Conservation (phyloP, 2,329 filamentous ascomycete species). For the Massarina eburnea region DNA sequence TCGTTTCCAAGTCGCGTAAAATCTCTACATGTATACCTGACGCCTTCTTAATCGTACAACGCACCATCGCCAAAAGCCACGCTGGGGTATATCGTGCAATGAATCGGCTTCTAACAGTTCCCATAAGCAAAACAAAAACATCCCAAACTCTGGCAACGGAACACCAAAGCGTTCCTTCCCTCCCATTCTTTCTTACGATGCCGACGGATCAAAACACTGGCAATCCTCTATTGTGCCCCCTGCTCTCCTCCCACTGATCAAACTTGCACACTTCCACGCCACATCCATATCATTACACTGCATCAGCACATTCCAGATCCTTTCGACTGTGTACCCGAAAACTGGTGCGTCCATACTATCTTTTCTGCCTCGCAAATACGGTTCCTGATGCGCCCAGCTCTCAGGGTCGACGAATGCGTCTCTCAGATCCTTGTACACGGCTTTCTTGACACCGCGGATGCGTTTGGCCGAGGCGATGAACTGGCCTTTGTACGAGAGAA, state of each 20-base stretch:
- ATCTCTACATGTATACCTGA: too few relatives aligned
- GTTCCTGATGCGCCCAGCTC: slow-evolving; percentile 25
- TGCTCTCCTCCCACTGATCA: slow-evolving; percentile 20
- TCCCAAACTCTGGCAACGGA: neutral
- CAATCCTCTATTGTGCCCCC: slow-evolving; percentile 22
- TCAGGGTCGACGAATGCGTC: slow-evolving; percentile 17
- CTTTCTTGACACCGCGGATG: slow-evolving; percentile 38
- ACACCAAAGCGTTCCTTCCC: neutral
- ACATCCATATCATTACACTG: slow-evolving; percentile 23
- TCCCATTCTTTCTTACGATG: neutral
- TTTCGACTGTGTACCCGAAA: slow-evolving; percentile 26
- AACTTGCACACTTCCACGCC: slow-evolving; percentile 23
- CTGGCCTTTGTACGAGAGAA: slow-evolving; percentile 49
- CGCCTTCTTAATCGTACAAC: too few relatives aligned
- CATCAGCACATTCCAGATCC: slow-evolving; percentile 25
- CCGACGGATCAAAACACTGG: slow-evolving; percentile 21
- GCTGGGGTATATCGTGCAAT: too few relatives aligned
- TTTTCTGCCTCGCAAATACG: slow-evolving; percentile 14
- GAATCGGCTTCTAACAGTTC: too few relatives aligned
- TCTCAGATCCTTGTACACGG: slow-evolving; percentile 35
- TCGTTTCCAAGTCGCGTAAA: too few relatives aligned
- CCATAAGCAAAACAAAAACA: neutral
- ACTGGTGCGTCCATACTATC: slow-evolving; percentile 20
- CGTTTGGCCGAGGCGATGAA: slow-evolving; percentile 49
- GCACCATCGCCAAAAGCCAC: too few relatives aligned